phyloP scores from a whole-genome alignment of 1,139 yeast species.

The Hyphopichia burtonii region DNA sequence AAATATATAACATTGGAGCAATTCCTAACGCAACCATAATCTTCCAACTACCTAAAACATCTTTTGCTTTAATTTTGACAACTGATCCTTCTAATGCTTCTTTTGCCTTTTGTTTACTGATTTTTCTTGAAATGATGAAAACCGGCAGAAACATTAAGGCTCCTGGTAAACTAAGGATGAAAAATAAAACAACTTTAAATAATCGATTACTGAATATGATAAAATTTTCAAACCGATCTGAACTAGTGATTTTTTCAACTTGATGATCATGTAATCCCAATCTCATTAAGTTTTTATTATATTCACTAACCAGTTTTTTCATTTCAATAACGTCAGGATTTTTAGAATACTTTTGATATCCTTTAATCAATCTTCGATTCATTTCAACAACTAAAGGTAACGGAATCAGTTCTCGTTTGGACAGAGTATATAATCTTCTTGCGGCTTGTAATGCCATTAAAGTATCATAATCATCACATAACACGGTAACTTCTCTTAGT shows the following conservation, averaged over 20 bases:
- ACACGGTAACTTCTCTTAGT: slow-evolving; percentile 31
- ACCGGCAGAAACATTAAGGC: slow-evolving; percentile 45
- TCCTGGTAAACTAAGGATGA: slow-evolving; percentile 43
- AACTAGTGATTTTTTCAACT: slow-evolving; percentile 32
- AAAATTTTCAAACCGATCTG: slow-evolving; percentile 26
- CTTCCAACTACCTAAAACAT: slow-evolving; percentile 49
- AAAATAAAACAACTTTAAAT: slow-evolving; percentile 30
- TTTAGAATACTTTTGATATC: slow-evolving; percentile 36
- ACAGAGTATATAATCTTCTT: slow-evolving; percentile 40
- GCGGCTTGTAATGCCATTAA: slow-evolving; percentile 36
- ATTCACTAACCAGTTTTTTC: slow-evolving; percentile 33
- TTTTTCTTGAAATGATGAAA: slow-evolving; percentile 35
- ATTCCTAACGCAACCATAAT: slow-evolving; percentile 44
- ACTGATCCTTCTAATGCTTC: slow-evolving; percentile 43
- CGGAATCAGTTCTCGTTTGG: slow-evolving; percentile 34
- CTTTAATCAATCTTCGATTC: slow-evolving; percentile 42
- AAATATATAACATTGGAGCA: slow-evolving; percentile 43
- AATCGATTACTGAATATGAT: slow-evolving; percentile 28
- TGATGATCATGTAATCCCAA: slow-evolving; percentile 47
- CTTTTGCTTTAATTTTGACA: slow-evolving; percentile 46
- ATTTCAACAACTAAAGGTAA: slow-evolving; percentile 46
- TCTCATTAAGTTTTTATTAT: slow-evolving; percentile 32
- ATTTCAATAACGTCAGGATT: slow-evolving; percentile 35
- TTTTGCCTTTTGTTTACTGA: slow-evolving; percentile 37
- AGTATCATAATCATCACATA: slow-evolving; percentile 34